These are phyloP conservation scores for Calonectria henricotiae DNA, from an alignment of 2,329 filamentous ascomycete species.

Conservation along the genomic window DNA sequence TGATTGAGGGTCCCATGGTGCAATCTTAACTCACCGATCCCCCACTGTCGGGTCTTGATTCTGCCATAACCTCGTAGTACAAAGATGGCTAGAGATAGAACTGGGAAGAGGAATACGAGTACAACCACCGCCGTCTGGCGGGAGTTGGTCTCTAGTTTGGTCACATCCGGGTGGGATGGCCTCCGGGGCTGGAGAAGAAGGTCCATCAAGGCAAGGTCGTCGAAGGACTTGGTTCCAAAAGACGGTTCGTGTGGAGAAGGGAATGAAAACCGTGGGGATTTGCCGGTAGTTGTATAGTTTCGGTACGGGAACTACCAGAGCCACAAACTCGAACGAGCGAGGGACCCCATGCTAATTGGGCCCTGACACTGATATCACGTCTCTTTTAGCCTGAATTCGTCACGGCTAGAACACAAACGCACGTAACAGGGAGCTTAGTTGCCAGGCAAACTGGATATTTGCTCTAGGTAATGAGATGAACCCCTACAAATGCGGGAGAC, in stretches of 20 bases:
- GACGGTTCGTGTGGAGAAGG: background rate
- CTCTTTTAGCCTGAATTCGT: background rate
- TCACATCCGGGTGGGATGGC: slow-evolving; percentile 30
- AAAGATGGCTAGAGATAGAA: slow-evolving; percentile 30
- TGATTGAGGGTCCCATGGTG: background rate
- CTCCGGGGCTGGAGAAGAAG: slow-evolving; percentile 29
- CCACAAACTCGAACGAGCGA: background rate
- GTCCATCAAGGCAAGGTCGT: slow-evolving; percentile 27
- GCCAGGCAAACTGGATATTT: background rate
- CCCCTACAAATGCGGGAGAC: slow-evolving; percentile 12
- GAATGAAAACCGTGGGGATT: background rate
- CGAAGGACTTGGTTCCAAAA: background rate
- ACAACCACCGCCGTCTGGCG: slow-evolving; percentile 32
- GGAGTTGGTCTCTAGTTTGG: slow-evolving; percentile 26
- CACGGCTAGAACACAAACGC: background rate
- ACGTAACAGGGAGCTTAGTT: slow-evolving; percentile 8
- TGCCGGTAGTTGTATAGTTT: slow-evolving; percentile 23
- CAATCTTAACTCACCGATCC: slow-evolving; percentile 32
- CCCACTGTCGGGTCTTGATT: slow-evolving; percentile 36
- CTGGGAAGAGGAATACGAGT: slow-evolving; percentile 36
- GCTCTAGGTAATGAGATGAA: slow-evolving; percentile 15
- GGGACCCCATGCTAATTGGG: background rate
- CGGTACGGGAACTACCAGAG: background rate
- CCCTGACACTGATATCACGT: background rate
- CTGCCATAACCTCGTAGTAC: slow-evolving; percentile 35